These are phyloP conservation scores for Penicillium crystallinum DNA, from an alignment of 495 filamentous ascomycete species.

Conservation along the genomic window DNA sequence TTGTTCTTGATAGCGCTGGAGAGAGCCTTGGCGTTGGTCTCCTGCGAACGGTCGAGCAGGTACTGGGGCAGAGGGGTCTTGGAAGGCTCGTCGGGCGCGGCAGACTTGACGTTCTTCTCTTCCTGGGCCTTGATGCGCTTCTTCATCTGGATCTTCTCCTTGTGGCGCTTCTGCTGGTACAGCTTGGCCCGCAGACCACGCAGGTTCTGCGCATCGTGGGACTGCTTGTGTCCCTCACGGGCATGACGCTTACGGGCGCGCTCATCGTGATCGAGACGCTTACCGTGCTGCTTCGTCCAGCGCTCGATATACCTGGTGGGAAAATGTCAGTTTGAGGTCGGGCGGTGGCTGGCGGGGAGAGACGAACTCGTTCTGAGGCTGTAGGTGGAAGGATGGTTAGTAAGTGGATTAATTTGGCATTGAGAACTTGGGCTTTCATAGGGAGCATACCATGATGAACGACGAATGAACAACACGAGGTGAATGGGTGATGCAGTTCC, in stretches of 20 bases:
- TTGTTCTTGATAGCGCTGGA: conserved; percentile 83
- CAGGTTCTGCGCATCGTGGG: conserved; percentile 85
- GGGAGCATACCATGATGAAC: conserved; percentile 36
- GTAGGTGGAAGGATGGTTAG: conserved; percentile 18
- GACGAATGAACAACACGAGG: conserved; percentile 15
- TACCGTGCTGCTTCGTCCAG: conserved; percentile 75
- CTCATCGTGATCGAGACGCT: conserved; percentile 87
- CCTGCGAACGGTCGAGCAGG: conserved; percentile 81
- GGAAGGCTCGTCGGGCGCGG: conserved; percentile 67
- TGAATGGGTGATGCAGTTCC: conserved; percentile 13
- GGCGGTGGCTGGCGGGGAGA: conserved; percentile 15
- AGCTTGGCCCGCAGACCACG: conserved; percentile 89
- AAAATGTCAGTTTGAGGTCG: conserved; percentile 13
- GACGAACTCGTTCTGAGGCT: conserved; percentile 81
- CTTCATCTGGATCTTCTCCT: conserved; percentile 99
- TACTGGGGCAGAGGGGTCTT: conserved; percentile 76
- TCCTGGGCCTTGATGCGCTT: conserved; percentile 93
- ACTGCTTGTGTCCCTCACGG: conserved; percentile 79
- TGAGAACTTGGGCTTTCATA: not conserved
- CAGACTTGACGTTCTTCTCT: conserved; percentile 90
- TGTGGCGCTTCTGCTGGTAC: conserved; percentile 86
- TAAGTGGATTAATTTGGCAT: not conserved
- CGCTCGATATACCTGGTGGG: conserved; percentile 73
- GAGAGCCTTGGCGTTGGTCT: conserved; percentile 84
- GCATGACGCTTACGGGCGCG: conserved; percentile 80